phyloP scores from a whole-genome alignment of 2,329 filamentous ascomycete species.

The Penicillium occitanis region DNA sequence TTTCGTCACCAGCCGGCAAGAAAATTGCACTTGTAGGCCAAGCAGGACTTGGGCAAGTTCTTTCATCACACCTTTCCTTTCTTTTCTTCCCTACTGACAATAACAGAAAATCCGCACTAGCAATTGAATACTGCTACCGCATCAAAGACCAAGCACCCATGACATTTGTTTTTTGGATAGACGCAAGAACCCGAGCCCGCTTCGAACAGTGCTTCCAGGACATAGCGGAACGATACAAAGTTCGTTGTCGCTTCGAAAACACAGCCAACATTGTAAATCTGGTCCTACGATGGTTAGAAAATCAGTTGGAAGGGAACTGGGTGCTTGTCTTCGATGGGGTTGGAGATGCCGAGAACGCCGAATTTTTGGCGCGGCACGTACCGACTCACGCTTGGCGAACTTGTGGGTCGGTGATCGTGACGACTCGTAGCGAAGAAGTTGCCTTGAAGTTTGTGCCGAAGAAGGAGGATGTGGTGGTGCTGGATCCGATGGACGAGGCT shows the following conservation, averaged over 20 bases:
- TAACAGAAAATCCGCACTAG: background rate
- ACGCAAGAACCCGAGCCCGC: background rate
- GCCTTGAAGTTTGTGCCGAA: background rate
- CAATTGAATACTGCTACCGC: background rate
- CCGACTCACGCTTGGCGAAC: background rate
- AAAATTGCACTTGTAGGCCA: background rate
- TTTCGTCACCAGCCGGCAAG: background rate
- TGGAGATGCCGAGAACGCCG: background rate
- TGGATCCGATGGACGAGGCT: background rate
- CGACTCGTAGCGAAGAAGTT: background rate
- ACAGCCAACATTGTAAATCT: background rate
- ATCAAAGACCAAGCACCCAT: background rate
- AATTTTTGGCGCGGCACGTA: background rate
- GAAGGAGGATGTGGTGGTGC: background rate
- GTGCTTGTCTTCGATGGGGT: background rate
- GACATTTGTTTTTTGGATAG: background rate
- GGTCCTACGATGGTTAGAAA: background rate
- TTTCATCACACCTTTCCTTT: background rate
- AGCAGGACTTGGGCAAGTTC: background rate
- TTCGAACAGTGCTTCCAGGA: background rate
- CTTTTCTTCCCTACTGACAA: background rate
- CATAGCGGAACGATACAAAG: background rate
- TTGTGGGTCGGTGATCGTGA: background rate
- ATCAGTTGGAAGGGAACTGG: background rate
- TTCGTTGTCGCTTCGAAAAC: background rate